Evolutionary conservation across 176 grass and related monocot species (phyloP).

Genomic region (Avena insularis): DNA sequence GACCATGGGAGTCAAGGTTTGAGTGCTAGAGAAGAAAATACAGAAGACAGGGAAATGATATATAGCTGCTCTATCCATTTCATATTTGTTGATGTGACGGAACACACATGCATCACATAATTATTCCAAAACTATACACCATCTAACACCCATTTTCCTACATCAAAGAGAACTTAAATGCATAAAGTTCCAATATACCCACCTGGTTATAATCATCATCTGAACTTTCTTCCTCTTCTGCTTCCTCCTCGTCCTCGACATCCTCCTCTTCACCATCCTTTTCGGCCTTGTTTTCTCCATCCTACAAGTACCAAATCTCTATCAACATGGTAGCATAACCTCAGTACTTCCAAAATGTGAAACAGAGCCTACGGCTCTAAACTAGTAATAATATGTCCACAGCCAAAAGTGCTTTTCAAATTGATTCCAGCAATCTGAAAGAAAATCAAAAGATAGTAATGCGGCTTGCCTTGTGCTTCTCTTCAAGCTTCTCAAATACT

Average conservation of each 20-base stretch:
- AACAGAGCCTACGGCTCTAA: background rate
- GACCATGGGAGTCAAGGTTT: background rate
- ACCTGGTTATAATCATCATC: constrained; percentile 57
- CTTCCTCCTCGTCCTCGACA: constrained; percentile 30
- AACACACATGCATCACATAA: background rate
- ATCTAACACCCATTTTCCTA: background rate
- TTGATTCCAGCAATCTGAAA: constrained; percentile 4
- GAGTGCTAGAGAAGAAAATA: background rate
- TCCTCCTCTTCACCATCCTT: constrained; percentile 54
- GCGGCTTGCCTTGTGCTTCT: constrained; percentile 41
- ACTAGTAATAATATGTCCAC: background rate
- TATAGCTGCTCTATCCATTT: constrained; percentile 2
- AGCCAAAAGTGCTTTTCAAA: background rate
- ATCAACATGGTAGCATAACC: constrained; percentile 14
- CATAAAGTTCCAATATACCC: background rate
- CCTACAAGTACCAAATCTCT: constrained; percentile 30
- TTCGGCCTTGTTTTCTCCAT: constrained; percentile 46
- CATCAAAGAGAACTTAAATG: background rate
- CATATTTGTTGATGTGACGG: background rate
- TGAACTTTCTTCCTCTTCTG: constrained; percentile 48
- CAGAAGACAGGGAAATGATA: background rate
- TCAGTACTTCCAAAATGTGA: background rate
- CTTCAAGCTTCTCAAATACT: constrained; percentile 56
- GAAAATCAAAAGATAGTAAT: background rate
- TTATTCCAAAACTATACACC: background rate